phyloP scores from a whole-genome alignment of 2,329 filamentous ascomycete species.

The Periconia macrospinosa region DNA sequence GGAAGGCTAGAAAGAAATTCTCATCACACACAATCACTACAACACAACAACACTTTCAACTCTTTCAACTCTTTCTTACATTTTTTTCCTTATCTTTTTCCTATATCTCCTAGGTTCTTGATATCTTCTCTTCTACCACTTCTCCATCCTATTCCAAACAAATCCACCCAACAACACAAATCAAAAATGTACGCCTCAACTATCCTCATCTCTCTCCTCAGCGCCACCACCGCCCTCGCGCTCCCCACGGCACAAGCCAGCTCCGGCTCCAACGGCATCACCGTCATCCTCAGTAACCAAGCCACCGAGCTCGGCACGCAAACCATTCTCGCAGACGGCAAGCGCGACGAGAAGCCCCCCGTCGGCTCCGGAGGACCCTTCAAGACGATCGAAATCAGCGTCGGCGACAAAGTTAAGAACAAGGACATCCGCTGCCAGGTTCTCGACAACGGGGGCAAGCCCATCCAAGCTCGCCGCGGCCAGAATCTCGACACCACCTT shows the following conservation, averaged over 20 bases:
- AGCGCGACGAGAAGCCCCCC: slow-evolving; percentile 3
- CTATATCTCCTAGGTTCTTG: not conserved
- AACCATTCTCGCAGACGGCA: not conserved
- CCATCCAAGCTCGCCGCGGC: not conserved
- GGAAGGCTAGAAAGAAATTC: not conserved
- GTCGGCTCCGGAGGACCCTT: slow-evolving; percentile 1
- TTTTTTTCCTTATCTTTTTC: not conserved
- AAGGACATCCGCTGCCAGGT: slow-evolving; percentile 2
- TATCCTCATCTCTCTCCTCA: not conserved
- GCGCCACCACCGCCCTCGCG: not conserved
- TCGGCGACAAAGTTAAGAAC: slow-evolving; percentile 5
- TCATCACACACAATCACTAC: not conserved
- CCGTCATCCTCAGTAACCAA: slow-evolving; percentile 3
- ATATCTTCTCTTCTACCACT: not conserved
- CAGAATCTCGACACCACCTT: slow-evolving; percentile 2
- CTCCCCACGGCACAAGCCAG: not conserved
- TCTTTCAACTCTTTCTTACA: not conserved
- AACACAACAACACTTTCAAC: not conserved
- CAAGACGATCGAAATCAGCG: slow-evolving; percentile 5
- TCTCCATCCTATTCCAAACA: not conserved
- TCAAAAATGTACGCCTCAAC: not conserved
- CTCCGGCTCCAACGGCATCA: slow-evolving; percentile 4
- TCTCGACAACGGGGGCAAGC: not conserved
- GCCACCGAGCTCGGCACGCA: slow-evolving; percentile 1
- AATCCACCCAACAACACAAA: not conserved